These are phyloP conservation scores for Pholiota conissans DNA, from an alignment of 768 basidiomycete genomes.

Conservation along the genomic window DNA sequence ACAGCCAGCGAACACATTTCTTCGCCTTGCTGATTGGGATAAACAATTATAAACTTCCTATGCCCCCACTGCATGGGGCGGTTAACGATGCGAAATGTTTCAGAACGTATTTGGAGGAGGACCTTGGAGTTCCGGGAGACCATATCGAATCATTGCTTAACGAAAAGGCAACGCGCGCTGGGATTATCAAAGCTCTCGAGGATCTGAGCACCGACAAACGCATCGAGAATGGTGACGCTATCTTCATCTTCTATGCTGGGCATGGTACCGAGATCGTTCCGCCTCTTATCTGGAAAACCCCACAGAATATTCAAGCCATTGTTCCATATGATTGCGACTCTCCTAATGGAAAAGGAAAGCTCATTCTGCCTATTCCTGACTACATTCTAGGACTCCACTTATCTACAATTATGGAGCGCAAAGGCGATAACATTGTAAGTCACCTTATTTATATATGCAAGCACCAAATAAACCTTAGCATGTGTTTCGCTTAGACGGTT, in stretches of 20 bases:
- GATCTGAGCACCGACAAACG: neutral
- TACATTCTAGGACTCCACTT: neutral
- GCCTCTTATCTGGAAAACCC: neutral
- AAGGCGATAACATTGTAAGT: conserved; percentile 6
- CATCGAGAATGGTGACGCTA: conserved; percentile 2
- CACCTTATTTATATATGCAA: neutral
- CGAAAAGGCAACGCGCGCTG: neutral
- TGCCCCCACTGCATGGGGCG: neutral
- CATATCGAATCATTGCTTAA: neutral
- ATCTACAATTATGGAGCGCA: neutral
- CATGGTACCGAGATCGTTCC: neutral
- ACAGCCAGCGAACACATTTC: too few species aligned
- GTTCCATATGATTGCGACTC: neutral
- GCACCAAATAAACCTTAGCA: neutral
- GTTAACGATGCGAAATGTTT: neutral
- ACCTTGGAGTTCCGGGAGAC: neutral
- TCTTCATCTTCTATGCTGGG: neutral
- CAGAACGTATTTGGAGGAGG: neutral
- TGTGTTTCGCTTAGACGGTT: conserved; percentile 2
- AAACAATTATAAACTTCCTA: neutral
- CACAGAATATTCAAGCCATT: neutral
- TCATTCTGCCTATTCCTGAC: neutral
- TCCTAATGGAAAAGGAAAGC: neutral
- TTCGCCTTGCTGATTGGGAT: neutral
- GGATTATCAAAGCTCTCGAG: neutral